Percentiles rank a stretch among this genome's conserved stretches.
Evolutionary conservation across 257 asterid genomes (phyloP).

Genomic region (Lycium barbarum): DNA sequence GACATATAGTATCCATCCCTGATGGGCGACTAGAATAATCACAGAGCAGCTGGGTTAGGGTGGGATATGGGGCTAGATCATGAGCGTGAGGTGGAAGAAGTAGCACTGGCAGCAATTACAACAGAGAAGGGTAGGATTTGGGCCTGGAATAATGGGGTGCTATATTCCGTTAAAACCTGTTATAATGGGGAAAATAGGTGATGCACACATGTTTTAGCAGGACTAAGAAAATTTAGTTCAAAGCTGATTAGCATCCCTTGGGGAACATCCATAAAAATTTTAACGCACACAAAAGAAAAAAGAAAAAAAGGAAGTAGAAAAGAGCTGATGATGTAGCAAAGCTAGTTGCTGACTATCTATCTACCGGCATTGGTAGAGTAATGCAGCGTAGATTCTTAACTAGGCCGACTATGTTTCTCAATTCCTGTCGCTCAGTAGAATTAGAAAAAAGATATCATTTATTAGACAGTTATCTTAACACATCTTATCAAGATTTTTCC

Average conservation of each 20-base stretch:
- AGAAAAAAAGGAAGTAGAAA: background rate
- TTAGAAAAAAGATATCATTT: background rate
- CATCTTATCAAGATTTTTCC: background rate
- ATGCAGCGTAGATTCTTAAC: background rate
- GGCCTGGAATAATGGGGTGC: background rate
- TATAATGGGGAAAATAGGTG: slow-evolving; percentile 15
- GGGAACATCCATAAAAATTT: background rate
- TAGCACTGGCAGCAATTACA: background rate
- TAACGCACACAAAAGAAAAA: background rate
- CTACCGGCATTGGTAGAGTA: background rate
- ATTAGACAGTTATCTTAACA: background rate
- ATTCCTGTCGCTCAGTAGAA: background rate
- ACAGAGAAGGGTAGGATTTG: background rate
- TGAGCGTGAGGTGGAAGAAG: background rate
- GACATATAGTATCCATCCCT: slow-evolving; percentile 12
- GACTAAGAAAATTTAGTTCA: slow-evolving; percentile 6
- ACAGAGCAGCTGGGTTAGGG: slow-evolving; percentile 8
- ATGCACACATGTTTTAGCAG: background rate
- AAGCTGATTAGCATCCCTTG: background rate
- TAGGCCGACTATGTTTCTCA: background rate
- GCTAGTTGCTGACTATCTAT: slow-evolving; percentile 8
- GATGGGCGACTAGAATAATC: background rate
- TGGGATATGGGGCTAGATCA: background rate
- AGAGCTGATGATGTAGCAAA: slow-evolving; percentile 23
- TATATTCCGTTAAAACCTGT: no score